These are phyloP conservation scores for Pseudopyrenochaeta lycopersici DNA, from an alignment of 2,329 filamentous ascomycete species.

Conservation along the genomic window DNA sequence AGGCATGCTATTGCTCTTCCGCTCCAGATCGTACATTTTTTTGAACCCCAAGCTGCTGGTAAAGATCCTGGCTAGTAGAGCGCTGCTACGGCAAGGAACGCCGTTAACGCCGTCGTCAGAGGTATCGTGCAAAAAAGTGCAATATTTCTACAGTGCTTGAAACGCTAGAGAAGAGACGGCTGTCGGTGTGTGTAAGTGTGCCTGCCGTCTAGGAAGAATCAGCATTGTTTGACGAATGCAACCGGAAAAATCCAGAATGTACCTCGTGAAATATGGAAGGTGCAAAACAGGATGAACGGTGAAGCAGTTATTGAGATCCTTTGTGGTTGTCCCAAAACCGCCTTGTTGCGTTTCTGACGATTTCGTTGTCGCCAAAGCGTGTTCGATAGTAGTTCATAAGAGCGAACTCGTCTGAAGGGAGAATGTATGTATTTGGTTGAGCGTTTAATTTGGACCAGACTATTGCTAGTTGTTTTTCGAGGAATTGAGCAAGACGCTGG, in stretches of 20 bases:
- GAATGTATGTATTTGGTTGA: slow-evolving; percentile 74
- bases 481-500: slow-evolving; percentile 67
- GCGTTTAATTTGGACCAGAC: slow-evolving; percentile 75
- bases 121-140: slow-evolving; percentile 34
- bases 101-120: slow-evolving; percentile 40
- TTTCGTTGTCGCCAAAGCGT: slow-evolving; percentile 65
- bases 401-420: slow-evolving; percentile 80
- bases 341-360: slow-evolving; percentile 62
- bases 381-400: slow-evolving; percentile 86
- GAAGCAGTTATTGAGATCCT: slow-evolving; percentile 35
- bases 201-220: slow-evolving; percentile 3
- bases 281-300: not conserved
- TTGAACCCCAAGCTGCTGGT: slow-evolving; percentile 14
- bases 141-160: slow-evolving; percentile 7
- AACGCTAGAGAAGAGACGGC: slow-evolving; percentile 14
- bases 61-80: slow-evolving; percentile 17
- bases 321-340: slow-evolving; percentile 65
- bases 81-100: slow-evolving; percentile 22
- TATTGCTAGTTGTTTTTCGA: slow-evolving; percentile 66
- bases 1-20: slow-evolving; percentile 18
- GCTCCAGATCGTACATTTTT: slow-evolving; percentile 30
- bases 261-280: slow-evolving; percentile 14
- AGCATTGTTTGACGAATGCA: not conserved
- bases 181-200: slow-evolving; percentile 11
- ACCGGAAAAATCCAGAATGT: not conserved